Base-by-base conservation (phyloP, 1,284 basidiomycete genomes). In the Cryptococcus maquisensis region DNA sequence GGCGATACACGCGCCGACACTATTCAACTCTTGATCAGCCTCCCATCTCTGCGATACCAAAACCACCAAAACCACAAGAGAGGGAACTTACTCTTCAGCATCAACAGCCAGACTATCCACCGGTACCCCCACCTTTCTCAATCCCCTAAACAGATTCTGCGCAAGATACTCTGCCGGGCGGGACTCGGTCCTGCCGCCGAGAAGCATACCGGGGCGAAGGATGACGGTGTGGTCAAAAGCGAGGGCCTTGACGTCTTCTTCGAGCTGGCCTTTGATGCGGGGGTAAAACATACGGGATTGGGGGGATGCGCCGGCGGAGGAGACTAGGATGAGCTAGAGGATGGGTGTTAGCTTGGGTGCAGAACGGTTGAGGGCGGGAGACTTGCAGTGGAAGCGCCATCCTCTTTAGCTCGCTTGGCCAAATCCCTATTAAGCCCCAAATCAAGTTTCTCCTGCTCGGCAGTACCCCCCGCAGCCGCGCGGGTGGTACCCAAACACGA, bases 401-500 rank as follows among this genome's bases (percentile, higher is more conserved):
- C 70, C 37, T 61, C 60, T 49, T 63, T 69, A 1, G 74, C 74
- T 39, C 62, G 58, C 50, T 62, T 60, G 0, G 72, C 73, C 15
- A 75, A 51, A 51, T 67, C 64, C 37, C 60, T 48, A 56, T 76
- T 75, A 18, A 76, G 49, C 3, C 57, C 64, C 36, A 69, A 46
- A 59, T 76, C 74, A 18, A 75, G 61, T 59, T 66, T 66, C 48
- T 59, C 51, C 55, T 68, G 64, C 48, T 67, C 57, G 21, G 58
- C 64, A 4, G 70, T 51, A 12, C 67, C 59, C 4, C 74, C 74
- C 0, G 65, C 73, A 2, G 36, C 43, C 3, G 64, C 73, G 15
- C 64, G 59, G 20, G 74, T 76, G 12, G 72, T 73, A 1, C 74
- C 74, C 4, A 76, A 51, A 48, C 67, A 69, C 5, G 63, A 63